A percentile compares a stretch with the other conserved stretches of the same genome.
These are phyloP conservation scores for Thalassiosira livingstoniorum DNA, from an alignment of 352 stramenopile genomes.

Conservation along the genomic window DNA sequence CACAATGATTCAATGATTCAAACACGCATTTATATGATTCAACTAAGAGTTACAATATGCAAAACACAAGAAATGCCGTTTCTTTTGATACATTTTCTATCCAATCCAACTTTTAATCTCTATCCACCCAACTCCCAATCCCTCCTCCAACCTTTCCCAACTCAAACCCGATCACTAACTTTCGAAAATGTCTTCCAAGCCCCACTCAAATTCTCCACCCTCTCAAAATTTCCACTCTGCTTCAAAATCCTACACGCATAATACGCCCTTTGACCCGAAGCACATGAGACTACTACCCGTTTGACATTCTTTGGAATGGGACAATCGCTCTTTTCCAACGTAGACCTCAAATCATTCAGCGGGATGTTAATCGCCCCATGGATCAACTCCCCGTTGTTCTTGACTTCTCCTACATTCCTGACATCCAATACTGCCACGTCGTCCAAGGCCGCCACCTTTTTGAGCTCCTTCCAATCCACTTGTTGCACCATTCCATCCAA, in stretches of 20 bases:
- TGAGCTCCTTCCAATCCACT: conserved; percentile 73
- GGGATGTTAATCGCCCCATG: conserved; percentile 68
- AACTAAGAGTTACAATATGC: too few species aligned
- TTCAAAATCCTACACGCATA: conserved; percentile 73
- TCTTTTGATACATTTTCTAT: too few species aligned
- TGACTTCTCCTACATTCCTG: conserved; percentile 63
- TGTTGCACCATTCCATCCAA: conserved; percentile 72
- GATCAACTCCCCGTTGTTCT: conserved; percentile 56
- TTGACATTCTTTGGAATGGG: conserved; percentile 62
- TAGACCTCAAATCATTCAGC: conserved; percentile 58
- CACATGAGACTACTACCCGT: conserved; percentile 66
- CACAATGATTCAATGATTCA: too few species aligned
- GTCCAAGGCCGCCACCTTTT: conserved; percentile 31
- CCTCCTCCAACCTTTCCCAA: too few species aligned
- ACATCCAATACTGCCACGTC: conserved; percentile 70
- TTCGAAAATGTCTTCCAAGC: conserved; percentile 65
- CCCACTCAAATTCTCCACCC: conserved; percentile 70
- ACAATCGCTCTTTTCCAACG: conserved; percentile 59
- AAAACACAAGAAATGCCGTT: too few species aligned
- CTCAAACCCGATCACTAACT: not conserved
- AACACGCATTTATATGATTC: too few species aligned
- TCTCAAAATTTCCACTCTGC: conserved; percentile 63
- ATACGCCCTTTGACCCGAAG: conserved; percentile 70
- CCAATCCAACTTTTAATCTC: too few species aligned
- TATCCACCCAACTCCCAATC: too few species aligned